These are phyloP conservation scores for Cytospora mali DNA, from an alignment of 2,329 filamentous ascomycete genomes.

Conservation along the genomic window DNA sequence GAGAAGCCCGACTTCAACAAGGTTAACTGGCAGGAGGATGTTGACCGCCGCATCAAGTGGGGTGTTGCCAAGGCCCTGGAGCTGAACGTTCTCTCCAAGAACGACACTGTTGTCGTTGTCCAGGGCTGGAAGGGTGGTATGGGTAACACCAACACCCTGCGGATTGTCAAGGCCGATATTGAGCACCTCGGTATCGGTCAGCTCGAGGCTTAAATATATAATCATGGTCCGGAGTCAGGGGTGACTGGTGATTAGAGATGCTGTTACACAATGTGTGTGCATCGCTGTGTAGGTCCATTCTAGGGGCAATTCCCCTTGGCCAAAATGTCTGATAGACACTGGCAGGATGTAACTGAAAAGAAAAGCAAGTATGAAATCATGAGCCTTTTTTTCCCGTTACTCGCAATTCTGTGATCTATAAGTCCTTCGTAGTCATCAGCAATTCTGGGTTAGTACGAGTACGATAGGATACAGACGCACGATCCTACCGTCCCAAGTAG, in stretches of 20 bases:
- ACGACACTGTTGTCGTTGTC: conserved; percentile 78
- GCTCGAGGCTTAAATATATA: conserved; percentile 26
- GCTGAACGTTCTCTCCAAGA: conserved; percentile 73
- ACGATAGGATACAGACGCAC: not conserved
- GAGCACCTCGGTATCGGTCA: conserved; percentile 60
- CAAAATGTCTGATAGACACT: conserved; percentile 19
- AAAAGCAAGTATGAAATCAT: conserved; percentile 1
- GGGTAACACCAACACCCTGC: conserved; percentile 85
- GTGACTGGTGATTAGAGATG: not conserved
- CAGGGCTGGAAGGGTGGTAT: conserved; percentile 91
- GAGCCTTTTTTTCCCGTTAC: not conserved
- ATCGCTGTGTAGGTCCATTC: conserved; percentile 1
- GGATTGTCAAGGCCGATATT: conserved; percentile 63
- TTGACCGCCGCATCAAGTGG: conserved; percentile 97
- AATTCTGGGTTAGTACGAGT: not conserved
- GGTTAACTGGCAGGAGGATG: conserved; percentile 98
- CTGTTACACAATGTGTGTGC: not conserved
- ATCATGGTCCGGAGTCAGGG: not conserved
- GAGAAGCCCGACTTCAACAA: conserved; percentile 91
- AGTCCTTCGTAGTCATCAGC: not conserved
- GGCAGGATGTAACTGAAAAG: conserved; percentile 17
- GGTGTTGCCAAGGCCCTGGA: conserved; percentile 84
- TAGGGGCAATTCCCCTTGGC: not conserved
- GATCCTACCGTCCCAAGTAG: not conserved
- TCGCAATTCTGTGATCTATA: not conserved